Evolutionary conservation across 768 basidiomycete genomes (phyloP), one percentile per base, ranked within the genome.

Genomic region (Termitomyces sp.): DNA sequence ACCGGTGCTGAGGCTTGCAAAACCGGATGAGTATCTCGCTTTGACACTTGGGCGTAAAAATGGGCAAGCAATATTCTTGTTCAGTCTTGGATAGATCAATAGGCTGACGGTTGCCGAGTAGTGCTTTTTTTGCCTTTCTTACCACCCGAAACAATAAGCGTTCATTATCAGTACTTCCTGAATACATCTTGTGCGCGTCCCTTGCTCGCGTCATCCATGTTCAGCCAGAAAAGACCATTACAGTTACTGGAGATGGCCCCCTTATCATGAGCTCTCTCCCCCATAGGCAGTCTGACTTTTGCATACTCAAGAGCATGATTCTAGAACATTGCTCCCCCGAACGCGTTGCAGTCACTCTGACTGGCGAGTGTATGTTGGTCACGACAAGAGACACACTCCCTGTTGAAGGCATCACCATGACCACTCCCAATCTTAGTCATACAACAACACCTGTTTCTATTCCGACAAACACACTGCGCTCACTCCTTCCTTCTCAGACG

Each of bases 171-270:
- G 46, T 65, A 12, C 60, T 57, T 3, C 70, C 63, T 1, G 69
- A 67, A 9, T 66, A 71, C 45, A 51, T 70, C 40, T 49, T 76
- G 9, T 62, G 58, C 52, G 64, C 71, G 9, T 66, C 73, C n/a
- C 51, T 64, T 26, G 64, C 56, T 44, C 57, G 64, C 28, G 58
- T 61, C 2, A 50, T 74, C 19, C 65, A 66, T 14, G 42, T 73
- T 45, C 62, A 58, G 24, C 26, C 66, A 17, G 43, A 49, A 10
- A 71, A 69, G 7, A 47, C 45, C 30, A 61, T 74, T 17, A 60
- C 62, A 12, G 57, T 57, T 10, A 65, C 68, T 32, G 74, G 73
- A 12, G 35, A 63, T 30, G 70, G 71, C 3, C 66, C 62, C 21
- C 47, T 74, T 6, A 28, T 61, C 7, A 53, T 74, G 32, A 14